Evolutionary conservation across 2,329 filamentous ascomycete genomes (phyloP), one percentile per base, ranked within the genome.

Genomic region (Penicillium sp.): DNA sequence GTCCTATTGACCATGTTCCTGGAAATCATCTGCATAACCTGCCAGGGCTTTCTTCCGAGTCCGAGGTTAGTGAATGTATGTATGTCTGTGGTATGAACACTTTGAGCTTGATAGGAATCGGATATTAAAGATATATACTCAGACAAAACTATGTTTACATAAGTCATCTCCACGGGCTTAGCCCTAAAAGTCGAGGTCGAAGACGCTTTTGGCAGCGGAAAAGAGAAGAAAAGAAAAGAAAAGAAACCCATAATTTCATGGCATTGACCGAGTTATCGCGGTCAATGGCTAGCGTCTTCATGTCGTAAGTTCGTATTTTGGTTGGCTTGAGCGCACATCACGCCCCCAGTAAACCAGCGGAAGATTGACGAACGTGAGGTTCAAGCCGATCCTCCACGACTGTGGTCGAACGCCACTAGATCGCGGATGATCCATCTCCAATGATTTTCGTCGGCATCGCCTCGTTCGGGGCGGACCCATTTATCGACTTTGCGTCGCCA

Each of bases 401-500:
- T 44, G 28, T 54, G 58, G 45, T 66, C 62, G 30, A 61, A 57
- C 31, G 62, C 60, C 46, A 75, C 74, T 53, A 78, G 61, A 54
- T 77, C 72, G 49, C 77, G 71, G 46, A 82, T 87, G 41, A 83
- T 83, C 90, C 89, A 95, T 70, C 86, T 81, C 89, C 87, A 90
- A 45, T 79, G 79, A 60, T 78, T 71, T 52, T 75, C 75, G 35
- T 43, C 31, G 28, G 22, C 30, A 46, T 59, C 64, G 22, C 61
- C 58, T 56, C 78, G 75, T 52, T 80, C 77, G 56, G 78, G 73
- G 43, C 80, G 80, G 56, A 92, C 81, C 93, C 93, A 99, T 63
- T 82, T 84, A 66, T 88, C 86, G 59, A 92, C 92, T 72, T 91
- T 92, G 68, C 85, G 84, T 59, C 86, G 80, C 93, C 93, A 99